Evolutionary conservation across 2,329 filamentous ascomycete species (phyloP), one percentile per base, ranked within the genome.

Genomic region (Sordariomycetes sp.): DNA sequence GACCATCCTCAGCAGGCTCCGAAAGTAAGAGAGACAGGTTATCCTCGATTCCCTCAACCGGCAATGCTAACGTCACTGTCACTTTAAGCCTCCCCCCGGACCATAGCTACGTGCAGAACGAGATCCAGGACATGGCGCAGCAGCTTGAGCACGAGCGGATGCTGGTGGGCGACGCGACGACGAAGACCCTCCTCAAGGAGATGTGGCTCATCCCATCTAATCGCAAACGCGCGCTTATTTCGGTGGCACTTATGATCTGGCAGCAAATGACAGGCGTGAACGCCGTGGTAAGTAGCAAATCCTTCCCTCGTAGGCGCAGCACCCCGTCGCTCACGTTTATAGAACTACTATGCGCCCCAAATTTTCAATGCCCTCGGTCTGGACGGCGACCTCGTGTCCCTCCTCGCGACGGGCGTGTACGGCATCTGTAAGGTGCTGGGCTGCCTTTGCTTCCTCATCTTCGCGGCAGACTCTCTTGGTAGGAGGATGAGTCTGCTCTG

Each of bases 401-500:
- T 90, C 25, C 88, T 90, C 67, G 86, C 87, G 4, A 89, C 87
- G 0, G 87, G 87, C 48, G 80, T 90, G 62, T 90, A 89, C 66
- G 87, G 87, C 28, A 78, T 89, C 58, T 81, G 88, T 59, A 90
- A 90, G 69, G 83, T 86, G 71, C 70, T 76, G 11, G 80, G 82
- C 46, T 88, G 84, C 65, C 76, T 79, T 5, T 66, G 76, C 57
- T 90, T 89, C 74, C 75, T 90, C 28, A 66, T 86, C 62, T 85
- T 88, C 63, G 79, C 81, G 16, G 85, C 84, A 60, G 87, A 90
- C 67, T 85, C 83, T 1, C 79, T 90, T 1, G 87, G 87, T 24
- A 80, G 87, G 59, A 74, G 85, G 18, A 70, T 68, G 61, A 76
- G 79, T 64, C 73, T 88, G 22, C 72, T 88, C 18, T 86, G 82